Evolutionary conservation across 768 basidiomycete genomes (phyloP), one percentile per base, ranked within the genome.

Genomic region (Fistulinella prunicolor): DNA sequence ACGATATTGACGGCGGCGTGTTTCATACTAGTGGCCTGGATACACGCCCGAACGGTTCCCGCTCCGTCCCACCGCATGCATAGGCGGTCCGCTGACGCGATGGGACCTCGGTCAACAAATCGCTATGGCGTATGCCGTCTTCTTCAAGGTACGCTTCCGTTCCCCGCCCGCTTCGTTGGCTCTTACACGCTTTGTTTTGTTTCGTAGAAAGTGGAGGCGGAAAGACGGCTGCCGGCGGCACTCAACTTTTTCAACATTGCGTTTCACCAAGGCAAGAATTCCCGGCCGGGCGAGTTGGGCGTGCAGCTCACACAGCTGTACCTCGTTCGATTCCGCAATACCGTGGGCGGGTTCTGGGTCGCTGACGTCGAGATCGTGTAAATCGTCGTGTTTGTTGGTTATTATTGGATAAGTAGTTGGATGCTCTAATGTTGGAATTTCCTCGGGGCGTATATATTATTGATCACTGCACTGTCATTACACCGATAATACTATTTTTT

Each of bases 361-460:
- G 51, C 51, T 3, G 56, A 58, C 4, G 5, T 58, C 13, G 51
- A 58, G 4, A 37, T 51, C 12, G 39, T 48, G 30, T 54, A 47
- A 34, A n/a, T n/a, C n/a, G n/a, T n/a, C n/a, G n/a, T n/a, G n/a
- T n/a, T n/a, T n/a, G n/a, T n/a, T n/a, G n/a, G n/a, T n/a, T n/a
- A n/a, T n/a, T n/a, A n/a, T n/a, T n/a, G n/a, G n/a, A n/a, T n/a
- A n/a, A n/a, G n/a, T n/a, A n/a, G n/a, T n/a, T n/a, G n/a, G n/a
- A n/a, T n/a, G n/a, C n/a, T n/a, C n/a, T n/a, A n/a, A n/a, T n/a
- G n/a, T n/a, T n/a, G n/a, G n/a, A n/a, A n/a, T n/a, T n/a, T n/a
- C n/a, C n/a, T n/a, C n/a, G n/a, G n/a, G n/a, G n/a, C n/a, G n/a
- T n/a, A n/a, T n/a, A n/a, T n/a, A n/a, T n/a, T n/a, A n/a, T n/a